Evolutionary conservation across 495 filamentous ascomycete genomes (phyloP), one percentile per base, ranked within the genome.

Genomic region (Penicillium samsonianum): DNA sequence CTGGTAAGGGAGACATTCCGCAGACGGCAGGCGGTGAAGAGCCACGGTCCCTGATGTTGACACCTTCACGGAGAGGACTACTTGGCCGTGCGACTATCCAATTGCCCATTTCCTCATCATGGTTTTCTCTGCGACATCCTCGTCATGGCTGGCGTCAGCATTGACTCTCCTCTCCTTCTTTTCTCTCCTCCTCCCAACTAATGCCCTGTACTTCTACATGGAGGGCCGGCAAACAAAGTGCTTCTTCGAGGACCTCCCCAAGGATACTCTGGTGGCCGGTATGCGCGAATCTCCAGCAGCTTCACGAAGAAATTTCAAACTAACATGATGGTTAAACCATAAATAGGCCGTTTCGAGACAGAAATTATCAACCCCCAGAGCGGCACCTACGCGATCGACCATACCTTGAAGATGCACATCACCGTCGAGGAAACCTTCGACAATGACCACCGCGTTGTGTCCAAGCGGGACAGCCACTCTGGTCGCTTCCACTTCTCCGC

Each of bases 181-280:
- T 59, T 73, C 75, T 35, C 64, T 85, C 12, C 67, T 84, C 17
- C 50, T 80, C 16, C 88, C 87, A 25, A 83, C 86, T 46, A 86
- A 90, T 60, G 91, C 90, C 38, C 84, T 98, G 55, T 92, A 96
- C 84, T 96, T 98, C 83, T 97, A 90, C 80, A 86, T 98, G 73
- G 92, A 98, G 67, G 89, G 88, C 61, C 82, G 84, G 16, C 73
- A 79, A 66, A 67, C 72, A 47, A 77, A 80, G 62, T 98, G 94
- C 76, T 98, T 98, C 86, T 96, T 89, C 77, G 94, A 98, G 80
- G 95, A 98, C 74, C 84, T 98, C 44, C 95, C 92, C 47, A 96
- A 98, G 78, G 95, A 97, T 76, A 98, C 94, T 2, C 76, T 98
- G 14, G 93, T 98, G 47, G 92, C 96, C 41, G 94, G 88, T 90